Percentiles rank a stretch among this genome's conserved stretches.
Conservation (phyloP, 306 rosid species). For the Begonia peltatifolia region DNA sequence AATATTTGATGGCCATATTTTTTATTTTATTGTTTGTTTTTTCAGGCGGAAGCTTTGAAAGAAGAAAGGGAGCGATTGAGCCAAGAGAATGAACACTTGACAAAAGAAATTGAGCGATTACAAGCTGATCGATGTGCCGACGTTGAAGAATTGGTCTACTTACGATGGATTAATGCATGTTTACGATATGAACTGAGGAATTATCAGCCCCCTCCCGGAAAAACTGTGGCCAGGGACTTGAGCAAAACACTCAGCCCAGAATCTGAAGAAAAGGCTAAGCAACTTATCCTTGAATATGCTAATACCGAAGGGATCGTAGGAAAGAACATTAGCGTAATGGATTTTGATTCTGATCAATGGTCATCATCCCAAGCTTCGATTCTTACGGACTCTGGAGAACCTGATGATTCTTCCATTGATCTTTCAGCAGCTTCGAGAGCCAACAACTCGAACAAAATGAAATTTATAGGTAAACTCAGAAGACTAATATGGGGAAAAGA, state of each 20-base stretch:
- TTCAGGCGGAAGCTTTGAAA: constrained; percentile 40
- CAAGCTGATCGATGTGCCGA: constrained; percentile 50
- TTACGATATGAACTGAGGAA: constrained; percentile 65
- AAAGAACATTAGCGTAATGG: constrained; percentile 23
- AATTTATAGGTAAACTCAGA: constrained; percentile 44
- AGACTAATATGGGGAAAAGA: constrained; percentile 40
- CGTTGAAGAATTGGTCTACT: constrained; percentile 71
- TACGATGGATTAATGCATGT: constrained; percentile 90
- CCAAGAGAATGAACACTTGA: constrained; percentile 31
- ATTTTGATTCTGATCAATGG: constrained; percentile 59
- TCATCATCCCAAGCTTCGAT: constrained; percentile 55
- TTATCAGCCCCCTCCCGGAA: constrained; percentile 50
- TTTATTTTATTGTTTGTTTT: constrained; percentile 1
- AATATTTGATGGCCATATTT: too few species aligned
- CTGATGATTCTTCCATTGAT: constrained; percentile 37
- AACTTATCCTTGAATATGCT: constrained; percentile 77
- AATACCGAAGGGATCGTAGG: constrained; percentile 27
- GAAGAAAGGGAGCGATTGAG: constrained; percentile 30
- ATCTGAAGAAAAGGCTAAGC: constrained; percentile 82
- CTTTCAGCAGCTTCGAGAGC: constrained; percentile 23
- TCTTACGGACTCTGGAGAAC: constrained; percentile 37
- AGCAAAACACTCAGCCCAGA: constrained; percentile 60
- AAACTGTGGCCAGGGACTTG: constrained; percentile 70
- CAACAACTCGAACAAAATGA: constrained; percentile 25
- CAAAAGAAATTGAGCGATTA: constrained; percentile 47